phyloP scores from a whole-genome alignment of 305 asterid species.

The Lippia alba region DNA sequence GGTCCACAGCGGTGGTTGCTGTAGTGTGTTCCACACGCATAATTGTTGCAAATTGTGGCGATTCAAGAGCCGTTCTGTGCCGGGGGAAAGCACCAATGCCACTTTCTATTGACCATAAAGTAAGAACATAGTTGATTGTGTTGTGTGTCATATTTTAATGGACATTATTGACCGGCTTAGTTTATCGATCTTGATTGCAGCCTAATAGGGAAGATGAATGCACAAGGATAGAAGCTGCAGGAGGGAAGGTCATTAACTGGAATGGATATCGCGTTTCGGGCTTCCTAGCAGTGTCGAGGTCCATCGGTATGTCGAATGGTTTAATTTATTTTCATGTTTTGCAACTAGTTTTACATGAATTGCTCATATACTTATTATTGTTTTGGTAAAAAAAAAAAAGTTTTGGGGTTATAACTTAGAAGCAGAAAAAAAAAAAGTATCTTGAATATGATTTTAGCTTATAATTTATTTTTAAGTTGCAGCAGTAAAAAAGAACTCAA shows the following conservation, averaged over 20 bases:
- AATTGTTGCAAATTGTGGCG: conserved; percentile 81
- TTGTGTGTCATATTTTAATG: neutral
- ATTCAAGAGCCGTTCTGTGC: conserved; percentile 77
- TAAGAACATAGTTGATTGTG: conserved; percentile 30
- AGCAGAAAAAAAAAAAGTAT: too few relatives aligned
- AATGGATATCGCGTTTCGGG: conserved; percentile 76
- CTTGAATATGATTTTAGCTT: too few relatives aligned
- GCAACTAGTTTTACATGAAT: neutral
- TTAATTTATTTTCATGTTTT: neutral
- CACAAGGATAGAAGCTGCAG: conserved; percentile 66
- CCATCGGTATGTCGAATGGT: conserved; percentile 59
- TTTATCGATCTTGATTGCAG: conserved; percentile 39
- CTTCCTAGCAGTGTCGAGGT: conserved; percentile 71
- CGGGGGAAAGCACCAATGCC: conserved; percentile 62
- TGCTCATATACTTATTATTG: neutral
- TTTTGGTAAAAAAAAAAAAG: neutral
- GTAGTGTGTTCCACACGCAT: conserved; percentile 65
- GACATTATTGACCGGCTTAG: neutral
- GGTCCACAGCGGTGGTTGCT: conserved; percentile 79
- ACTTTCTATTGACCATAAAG: conserved; percentile 73
- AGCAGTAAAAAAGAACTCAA: too few relatives aligned
- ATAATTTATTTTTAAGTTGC: neutral
- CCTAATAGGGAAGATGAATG: conserved; percentile 74
- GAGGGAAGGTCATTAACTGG: conserved; percentile 81
- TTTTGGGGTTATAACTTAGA: too few relatives aligned